Evolutionary conservation across 2,329 filamentous ascomycete species (phyloP).

Genomic region (Gnomoniopsis sp.): DNA sequence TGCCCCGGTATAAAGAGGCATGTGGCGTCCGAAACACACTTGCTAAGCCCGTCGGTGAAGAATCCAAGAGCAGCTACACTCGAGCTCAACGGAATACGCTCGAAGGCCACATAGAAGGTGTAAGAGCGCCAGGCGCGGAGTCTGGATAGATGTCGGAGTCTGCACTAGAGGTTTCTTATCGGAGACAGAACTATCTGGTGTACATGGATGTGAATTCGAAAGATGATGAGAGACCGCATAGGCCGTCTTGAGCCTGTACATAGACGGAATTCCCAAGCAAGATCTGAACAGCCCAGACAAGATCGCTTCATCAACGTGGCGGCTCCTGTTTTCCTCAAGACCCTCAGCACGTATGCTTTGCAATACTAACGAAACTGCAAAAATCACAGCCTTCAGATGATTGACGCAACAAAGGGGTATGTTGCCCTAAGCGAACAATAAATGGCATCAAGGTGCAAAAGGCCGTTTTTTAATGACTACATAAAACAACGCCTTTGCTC

Average conservation of each 20-base stretch:
- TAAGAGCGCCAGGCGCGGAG: too few species aligned
- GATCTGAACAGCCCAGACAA: not conserved
- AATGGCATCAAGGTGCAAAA: too few species aligned
- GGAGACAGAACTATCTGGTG: not conserved
- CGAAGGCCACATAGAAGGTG: not conserved
- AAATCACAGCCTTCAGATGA: not conserved
- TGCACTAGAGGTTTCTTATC: not conserved
- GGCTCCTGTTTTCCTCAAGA: too few species aligned
- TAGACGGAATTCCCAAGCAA: not conserved
- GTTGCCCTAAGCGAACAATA: too few species aligned
- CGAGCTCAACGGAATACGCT: not conserved
- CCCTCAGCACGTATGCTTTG: not conserved
- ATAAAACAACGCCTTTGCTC: conserved; percentile 18
- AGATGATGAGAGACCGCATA: not conserved
- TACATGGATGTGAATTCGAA: not conserved
- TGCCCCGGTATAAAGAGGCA: not conserved
- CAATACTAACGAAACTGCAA: not conserved
- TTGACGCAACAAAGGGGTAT: too few species aligned
- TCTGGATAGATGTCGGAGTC: not conserved
- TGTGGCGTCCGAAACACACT: not conserved
- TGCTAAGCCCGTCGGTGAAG: not conserved
- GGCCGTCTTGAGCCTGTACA: not conserved
- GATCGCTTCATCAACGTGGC: not conserved
- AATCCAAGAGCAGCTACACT: not conserved
- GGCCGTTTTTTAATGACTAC: too few species aligned